Conservation (phyloP, 805 yeast species). For the Yueomyces sinensis region DNA sequence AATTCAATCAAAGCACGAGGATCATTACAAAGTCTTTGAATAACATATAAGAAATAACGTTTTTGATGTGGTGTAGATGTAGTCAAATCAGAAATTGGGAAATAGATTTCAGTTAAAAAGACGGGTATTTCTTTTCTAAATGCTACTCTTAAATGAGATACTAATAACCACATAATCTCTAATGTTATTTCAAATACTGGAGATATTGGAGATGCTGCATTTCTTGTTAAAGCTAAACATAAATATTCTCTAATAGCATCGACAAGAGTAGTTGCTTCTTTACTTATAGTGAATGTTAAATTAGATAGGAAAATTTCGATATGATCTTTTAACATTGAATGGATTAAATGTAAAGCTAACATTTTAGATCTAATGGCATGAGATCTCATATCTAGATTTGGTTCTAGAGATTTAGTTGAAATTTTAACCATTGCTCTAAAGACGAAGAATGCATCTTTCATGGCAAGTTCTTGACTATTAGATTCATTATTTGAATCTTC, state of each 20-base stretch:
- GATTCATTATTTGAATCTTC: conserved; percentile 5
- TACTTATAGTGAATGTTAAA: conserved; percentile 39
- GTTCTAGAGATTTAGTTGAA: conserved; percentile 72
- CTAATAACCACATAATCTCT: conserved; percentile 85
- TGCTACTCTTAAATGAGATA: conserved; percentile 71
- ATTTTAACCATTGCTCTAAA: conserved; percentile 93
- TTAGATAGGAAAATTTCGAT: conserved; percentile 64
- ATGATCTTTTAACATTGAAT: conserved; percentile 74
- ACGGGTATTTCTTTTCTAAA: conserved; percentile 92
- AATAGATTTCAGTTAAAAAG: conserved; percentile 81
- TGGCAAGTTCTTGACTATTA: conserved; percentile 45
- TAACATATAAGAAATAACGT: conserved; percentile 67
- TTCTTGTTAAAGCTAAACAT: conserved; percentile 71
- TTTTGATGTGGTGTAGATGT: conserved; percentile 90
- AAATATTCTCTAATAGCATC: conserved; percentile 76
- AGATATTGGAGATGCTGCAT: conserved; percentile 83
- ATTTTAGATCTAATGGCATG: conserved; percentile 88
- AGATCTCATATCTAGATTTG: conserved; percentile 72
- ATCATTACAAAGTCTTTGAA: conserved; percentile 73
- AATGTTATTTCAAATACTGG: conserved; percentile 86
- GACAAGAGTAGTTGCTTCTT: conserved; percentile 48
- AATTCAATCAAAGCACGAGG: conserved; percentile 86
- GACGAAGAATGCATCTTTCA: conserved; percentile 84
- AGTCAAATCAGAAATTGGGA: conserved; percentile 86
- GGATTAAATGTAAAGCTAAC: conserved; percentile 75